Percentiles rank a stretch among this genome's conserved stretches.
Conservation (phyloP, 2,329 filamentous ascomycete species). For the Ceratocystis lukuohia region DNA sequence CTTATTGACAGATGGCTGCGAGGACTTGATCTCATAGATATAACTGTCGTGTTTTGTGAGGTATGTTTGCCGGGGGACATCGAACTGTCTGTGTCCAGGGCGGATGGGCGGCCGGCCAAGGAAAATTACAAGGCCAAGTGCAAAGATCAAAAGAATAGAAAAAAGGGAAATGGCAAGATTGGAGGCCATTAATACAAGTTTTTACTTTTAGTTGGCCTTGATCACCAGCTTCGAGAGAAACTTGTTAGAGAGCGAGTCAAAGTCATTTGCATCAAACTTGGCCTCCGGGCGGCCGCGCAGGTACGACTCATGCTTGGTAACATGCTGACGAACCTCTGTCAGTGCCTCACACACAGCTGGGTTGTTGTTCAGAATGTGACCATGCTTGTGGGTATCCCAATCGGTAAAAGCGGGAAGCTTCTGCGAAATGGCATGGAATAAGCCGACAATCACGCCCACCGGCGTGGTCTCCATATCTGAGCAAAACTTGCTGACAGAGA, state of each 20-base stretch:
- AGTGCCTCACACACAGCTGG: constrained; percentile 84
- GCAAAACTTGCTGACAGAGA: constrained; percentile 86
- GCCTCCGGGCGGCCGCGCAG: constrained; percentile 64
- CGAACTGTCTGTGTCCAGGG: too few relatives aligned
- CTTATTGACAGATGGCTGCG: neutral
- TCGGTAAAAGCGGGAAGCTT: constrained; percentile 86
- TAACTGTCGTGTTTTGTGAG: neutral
- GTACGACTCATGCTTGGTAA: constrained; percentile 85
- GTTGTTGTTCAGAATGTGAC: constrained; percentile 83
- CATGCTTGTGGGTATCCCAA: constrained; percentile 87
- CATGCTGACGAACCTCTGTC: constrained; percentile 87
- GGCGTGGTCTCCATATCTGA: constrained; percentile 92
- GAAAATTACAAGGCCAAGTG: constrained; percentile 2
- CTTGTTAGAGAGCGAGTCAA: constrained; percentile 92
- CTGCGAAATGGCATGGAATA: constrained; percentile 96
- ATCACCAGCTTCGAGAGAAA: constrained; percentile 94
- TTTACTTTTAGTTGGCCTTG: constrained; percentile 61
- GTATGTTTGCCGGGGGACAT: too few relatives aligned
- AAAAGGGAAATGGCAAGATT: constrained; percentile 23
- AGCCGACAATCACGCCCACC: constrained; percentile 86
- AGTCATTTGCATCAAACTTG: constrained; percentile 82
- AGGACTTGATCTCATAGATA: neutral
- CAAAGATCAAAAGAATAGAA: constrained; percentile 21
- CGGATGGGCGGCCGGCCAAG: neutral
- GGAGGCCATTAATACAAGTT: neutral